A percentile compares a stretch with the other conserved stretches of the same genome.
phyloP scores from a whole-genome alignment of 2,329 filamentous ascomycete species.

The Cladosporium sp. region DNA sequence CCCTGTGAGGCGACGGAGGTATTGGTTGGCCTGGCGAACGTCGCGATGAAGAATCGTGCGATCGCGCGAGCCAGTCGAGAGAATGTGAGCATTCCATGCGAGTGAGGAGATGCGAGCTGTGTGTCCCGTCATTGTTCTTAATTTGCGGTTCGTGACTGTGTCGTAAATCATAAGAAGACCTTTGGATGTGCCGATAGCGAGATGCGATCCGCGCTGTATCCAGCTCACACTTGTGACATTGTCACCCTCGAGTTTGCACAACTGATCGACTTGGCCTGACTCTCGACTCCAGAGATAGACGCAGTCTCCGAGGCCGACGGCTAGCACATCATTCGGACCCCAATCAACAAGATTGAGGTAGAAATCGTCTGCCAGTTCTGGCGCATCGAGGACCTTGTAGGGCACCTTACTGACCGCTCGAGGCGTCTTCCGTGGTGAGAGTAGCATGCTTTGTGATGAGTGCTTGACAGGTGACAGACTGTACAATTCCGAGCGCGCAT shows the following conservation, averaged over 20 bases:
- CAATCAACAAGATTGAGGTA: slow-evolving; percentile 97
- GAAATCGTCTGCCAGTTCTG: slow-evolving; percentile 94
- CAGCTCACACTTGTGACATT: slow-evolving; percentile 95
- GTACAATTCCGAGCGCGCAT: slow-evolving; percentile 89
- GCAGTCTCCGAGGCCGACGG: slow-evolving; percentile 85
- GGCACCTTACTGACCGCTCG: slow-evolving; percentile 92
- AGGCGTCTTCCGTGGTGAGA: slow-evolving; percentile 84
- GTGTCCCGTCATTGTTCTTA: slow-evolving; percentile 96
- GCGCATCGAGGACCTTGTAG: slow-evolving; percentile 95
- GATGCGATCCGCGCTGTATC: slow-evolving; percentile 92
- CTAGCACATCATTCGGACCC: slow-evolving; percentile 91
- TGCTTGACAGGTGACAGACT: slow-evolving; percentile 91
- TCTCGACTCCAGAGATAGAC: slow-evolving; percentile 99
- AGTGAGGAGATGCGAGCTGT: slow-evolving; percentile 88
- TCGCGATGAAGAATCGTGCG: slow-evolving; percentile 93
- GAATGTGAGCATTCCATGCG: slow-evolving; percentile 97
- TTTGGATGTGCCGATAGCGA: slow-evolving; percentile 92
- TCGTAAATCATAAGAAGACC: slow-evolving; percentile 98
- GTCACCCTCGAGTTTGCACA: slow-evolving; percentile 90
- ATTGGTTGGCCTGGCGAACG: slow-evolving; percentile 88
- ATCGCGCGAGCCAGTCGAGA: slow-evolving; percentile 92
- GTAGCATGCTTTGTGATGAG: slow-evolving; percentile 86
- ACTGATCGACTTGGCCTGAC: slow-evolving; percentile 83
- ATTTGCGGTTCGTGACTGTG: slow-evolving; percentile 75
- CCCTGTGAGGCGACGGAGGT: slow-evolving; percentile 78